Percentiles rank a stretch among this genome's conserved stretches.
phyloP scores from a whole-genome alignment of 768 basidiomycete species.

The Amanita jacksonii region DNA sequence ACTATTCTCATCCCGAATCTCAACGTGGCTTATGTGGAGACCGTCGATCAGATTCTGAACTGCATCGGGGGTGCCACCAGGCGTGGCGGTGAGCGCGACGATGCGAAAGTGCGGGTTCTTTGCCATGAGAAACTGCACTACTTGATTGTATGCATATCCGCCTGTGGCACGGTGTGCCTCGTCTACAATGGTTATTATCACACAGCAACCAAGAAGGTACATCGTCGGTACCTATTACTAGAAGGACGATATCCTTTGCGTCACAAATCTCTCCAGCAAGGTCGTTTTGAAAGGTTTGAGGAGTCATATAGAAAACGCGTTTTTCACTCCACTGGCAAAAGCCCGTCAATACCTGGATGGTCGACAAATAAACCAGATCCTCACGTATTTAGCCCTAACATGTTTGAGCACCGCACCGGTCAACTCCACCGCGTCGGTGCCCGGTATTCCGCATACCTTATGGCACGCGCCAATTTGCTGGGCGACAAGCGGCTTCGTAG shows the following conservation, averaged over 20 bases:
- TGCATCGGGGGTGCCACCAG: slow-evolving; percentile 76
- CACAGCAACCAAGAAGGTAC: slow-evolving; percentile 11
- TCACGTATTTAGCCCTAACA: slow-evolving; percentile 50
- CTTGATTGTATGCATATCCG: slow-evolving; percentile 80
- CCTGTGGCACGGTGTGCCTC: slow-evolving; percentile 95
- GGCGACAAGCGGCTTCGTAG: slow-evolving; percentile 91
- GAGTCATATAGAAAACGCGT: slow-evolving; percentile 91
- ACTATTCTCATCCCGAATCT: slow-evolving; percentile 87
- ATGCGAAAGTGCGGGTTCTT: slow-evolving; percentile 92
- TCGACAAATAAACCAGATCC: slow-evolving; percentile 15
- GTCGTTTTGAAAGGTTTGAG: slow-evolving; percentile 91
- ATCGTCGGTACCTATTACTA: slow-evolving; percentile 76
- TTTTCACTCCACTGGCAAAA: slow-evolving; percentile 63
- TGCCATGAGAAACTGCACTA: slow-evolving; percentile 83
- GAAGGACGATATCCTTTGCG: slow-evolving; percentile 66
- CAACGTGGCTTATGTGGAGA: slow-evolving; percentile 90
- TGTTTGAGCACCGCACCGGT: slow-evolving; percentile 61
- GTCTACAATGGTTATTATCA: slow-evolving; percentile 35
- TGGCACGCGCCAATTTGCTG: slow-evolving; percentile 96
- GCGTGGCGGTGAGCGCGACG: slow-evolving; percentile 92
- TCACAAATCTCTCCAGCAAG: slow-evolving; percentile 66
- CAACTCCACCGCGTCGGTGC: slow-evolving; percentile 74
- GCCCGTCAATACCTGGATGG: background rate
- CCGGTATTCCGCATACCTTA: slow-evolving; percentile 86
- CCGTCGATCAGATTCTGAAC: slow-evolving; percentile 88